Evolutionary conservation across 371 early-diverging fungal genomes (phyloP), one percentile per base, ranked within the genome.

Genomic region (Apophysomyces trapeziformis): DNA sequence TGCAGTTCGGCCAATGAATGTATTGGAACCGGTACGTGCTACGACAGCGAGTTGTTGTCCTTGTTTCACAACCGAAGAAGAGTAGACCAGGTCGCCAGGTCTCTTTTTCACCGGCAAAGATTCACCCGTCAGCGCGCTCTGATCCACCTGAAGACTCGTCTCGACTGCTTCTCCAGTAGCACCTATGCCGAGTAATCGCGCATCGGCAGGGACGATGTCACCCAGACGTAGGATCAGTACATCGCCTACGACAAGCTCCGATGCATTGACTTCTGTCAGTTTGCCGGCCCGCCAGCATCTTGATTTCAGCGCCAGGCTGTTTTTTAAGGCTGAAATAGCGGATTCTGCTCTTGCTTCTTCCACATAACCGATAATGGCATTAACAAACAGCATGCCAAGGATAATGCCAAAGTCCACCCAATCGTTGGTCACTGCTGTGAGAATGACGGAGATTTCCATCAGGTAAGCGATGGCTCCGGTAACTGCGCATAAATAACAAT

Each of bases 91-190:
- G 69, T 89, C 87, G 47, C 90, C 93, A 73, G 89, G 90, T 63
- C 84, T 87, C 80, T 95, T 95, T 63, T 84, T 78, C 32, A 95
- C 92, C 14, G 95, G 93, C 16, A 96, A 79, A 7, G 95, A 93
- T 83, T 99, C 99, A 61, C 93, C 99, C 4, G 98, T 98, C 7
- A 99, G 82, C 5, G 96, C 94, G 57, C 97, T 91, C 80, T 99
- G 97, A 80, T 99, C 99, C 61, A 98, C 89, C 67, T 91, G 88
- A 26, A 97, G 80, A 62, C 89, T 82, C 38, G 85, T 87, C 60
- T 92, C 94, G 14, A 91, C 84, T 7, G 80, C 84, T 67, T 90
- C 92, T 56, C 95, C 95, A 14, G 90, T 91, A 39, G 89, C 90
- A 64, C 89, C 91, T 60, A 96, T 82, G 7, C 96, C 96, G 43